Conservation (phyloP, 805 yeast species). For the Saccharomycopsis javanensis region DNA sequence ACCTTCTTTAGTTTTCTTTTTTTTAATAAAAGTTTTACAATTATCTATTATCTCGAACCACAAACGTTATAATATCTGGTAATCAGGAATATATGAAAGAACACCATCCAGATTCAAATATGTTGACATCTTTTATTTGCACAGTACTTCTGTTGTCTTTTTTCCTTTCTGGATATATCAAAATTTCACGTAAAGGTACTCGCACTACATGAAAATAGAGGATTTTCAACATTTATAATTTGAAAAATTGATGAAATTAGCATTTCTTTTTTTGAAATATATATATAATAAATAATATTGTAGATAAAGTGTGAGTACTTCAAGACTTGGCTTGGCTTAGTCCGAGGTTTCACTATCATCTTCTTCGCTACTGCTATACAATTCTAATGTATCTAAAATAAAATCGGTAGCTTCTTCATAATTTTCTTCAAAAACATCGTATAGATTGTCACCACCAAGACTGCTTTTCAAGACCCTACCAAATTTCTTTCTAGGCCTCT, state of each 20-base stretch:
- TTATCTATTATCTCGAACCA: no score
- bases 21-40: background rate
- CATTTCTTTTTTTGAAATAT: no score
- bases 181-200: no score
- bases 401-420: slow-evolving; percentile 83
- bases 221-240: no score
- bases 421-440: slow-evolving; percentile 68
- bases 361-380: slow-evolving; percentile 31
- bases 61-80: no score
- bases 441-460: slow-evolving; percentile 50
- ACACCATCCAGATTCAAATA: no score
- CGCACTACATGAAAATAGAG: background rate
- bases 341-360: background rate
- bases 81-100: no score
- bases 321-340: background rate
- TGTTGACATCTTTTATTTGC: background rate
- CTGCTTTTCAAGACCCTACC: slow-evolving; percentile 80
- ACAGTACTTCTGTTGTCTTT: background rate
- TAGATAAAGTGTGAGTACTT: no score
- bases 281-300: no score
- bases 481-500: slow-evolving; percentile 79
- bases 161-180: background rate
- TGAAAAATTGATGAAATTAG: no score
- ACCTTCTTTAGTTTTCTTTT: no score
- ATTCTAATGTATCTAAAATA: slow-evolving; percentile 66